These are phyloP conservation scores for Cladosporium phlei DNA, from an alignment of 2,329 filamentous ascomycete species.

Conservation along the genomic window DNA sequence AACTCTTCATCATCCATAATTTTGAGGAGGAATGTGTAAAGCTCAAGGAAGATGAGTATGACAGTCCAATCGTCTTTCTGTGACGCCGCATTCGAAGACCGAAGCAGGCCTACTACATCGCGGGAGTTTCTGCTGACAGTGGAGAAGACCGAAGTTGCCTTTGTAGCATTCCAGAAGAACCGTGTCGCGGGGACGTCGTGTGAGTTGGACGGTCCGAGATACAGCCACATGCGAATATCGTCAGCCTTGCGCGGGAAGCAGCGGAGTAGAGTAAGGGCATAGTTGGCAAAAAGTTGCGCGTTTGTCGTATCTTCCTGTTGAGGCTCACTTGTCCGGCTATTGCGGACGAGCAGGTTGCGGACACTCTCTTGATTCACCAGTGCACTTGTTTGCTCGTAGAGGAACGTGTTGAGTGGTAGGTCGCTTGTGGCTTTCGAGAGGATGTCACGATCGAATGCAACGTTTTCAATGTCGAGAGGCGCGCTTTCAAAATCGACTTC, in stretches of 20 bases:
- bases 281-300: conserved; percentile 73
- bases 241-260: conserved; percentile 79
- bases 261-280: conserved; percentile 76
- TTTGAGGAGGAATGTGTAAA: conserved; percentile 88
- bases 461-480: conserved; percentile 29
- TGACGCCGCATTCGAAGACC: conserved; percentile 25
- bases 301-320: conserved; percentile 45
- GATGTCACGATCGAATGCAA: conserved; percentile 38
- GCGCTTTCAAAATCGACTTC: conserved; percentile 49
- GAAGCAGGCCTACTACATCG: conserved; percentile 55
- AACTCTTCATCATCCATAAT: conserved; percentile 98
- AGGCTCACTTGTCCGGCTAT: conserved; percentile 6
- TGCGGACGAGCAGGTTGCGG: conserved; percentile 37
- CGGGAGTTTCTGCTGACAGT: conserved; percentile 54
- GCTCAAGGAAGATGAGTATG: conserved; percentile 82
- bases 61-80: conserved; percentile 74
- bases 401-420: conserved; percentile 41
- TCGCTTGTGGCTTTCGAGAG: conserved; percentile 35
- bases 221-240: conserved; percentile 92
- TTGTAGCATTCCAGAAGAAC: conserved; percentile 75
- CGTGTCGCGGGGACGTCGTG: conserved; percentile 61
- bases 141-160: conserved; percentile 53
- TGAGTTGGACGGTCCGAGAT: conserved; percentile 58
- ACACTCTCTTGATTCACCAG: conserved; percentile 74
- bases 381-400: conserved; percentile 62